A percentile compares a stretch with the other conserved stretches of the same genome.
Evolutionary conservation across 345 rosid genomes (phyloP).

Genomic region (Ceriops decandra): DNA sequence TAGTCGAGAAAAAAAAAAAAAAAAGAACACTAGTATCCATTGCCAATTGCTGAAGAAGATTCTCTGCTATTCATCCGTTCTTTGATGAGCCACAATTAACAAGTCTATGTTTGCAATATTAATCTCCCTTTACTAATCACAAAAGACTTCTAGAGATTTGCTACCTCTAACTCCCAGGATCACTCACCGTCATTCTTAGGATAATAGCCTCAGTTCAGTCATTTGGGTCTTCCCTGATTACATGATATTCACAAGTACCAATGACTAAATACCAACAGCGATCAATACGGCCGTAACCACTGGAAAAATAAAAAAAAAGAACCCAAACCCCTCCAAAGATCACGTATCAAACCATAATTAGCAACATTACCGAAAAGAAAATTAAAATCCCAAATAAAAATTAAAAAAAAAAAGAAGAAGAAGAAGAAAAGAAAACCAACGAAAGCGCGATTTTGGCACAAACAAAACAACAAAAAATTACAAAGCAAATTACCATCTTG

Average conservation of each 20-base stretch:
- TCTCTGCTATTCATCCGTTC: no score
- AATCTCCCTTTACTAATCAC: no score
- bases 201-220: not conserved
- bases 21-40: no score
- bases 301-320: not conserved
- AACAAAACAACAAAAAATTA: not conserved
- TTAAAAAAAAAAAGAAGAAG: not conserved
- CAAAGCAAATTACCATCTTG: constrained; percentile 61
- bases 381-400: not conserved
- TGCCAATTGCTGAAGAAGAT: no score
- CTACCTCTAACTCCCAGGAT: no score
- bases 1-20: no score
- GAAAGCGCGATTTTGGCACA: not conserved
- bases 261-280: not conserved
- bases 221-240: not conserved
- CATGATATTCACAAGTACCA: not conserved
- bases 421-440: not conserved
- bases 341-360: not conserved
- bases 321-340: not conserved
- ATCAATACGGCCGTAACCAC: not conserved
- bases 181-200: no score
- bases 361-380: not conserved
- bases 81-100: no score
- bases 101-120: no score
- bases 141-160: no score